Conservation (phyloP, 1,284 basidiomycete species). For the Cryptococcus sp. region DNA sequence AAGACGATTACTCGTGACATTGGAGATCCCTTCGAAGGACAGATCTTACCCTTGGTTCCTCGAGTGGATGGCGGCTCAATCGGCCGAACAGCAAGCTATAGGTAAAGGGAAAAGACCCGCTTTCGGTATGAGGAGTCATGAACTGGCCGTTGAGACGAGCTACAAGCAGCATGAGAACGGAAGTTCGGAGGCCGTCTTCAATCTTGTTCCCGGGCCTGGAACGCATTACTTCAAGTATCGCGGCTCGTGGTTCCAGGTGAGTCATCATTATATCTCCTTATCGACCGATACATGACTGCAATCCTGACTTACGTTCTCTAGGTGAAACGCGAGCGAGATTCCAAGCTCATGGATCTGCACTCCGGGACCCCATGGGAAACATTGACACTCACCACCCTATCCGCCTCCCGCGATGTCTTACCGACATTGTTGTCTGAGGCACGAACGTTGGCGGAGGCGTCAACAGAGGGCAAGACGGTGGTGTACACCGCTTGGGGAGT, state of each 20-base stretch:
- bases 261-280: conserved; percentile 22
- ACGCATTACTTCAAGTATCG: conserved; percentile 89
- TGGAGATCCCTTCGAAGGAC: conserved; percentile 97
- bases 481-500: conserved; percentile 96
- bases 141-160: conserved; percentile 90
- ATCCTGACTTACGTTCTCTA: conserved; percentile 42
- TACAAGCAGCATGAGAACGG: conserved; percentile 88
- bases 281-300: not conserved
- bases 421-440: conserved; percentile 82
- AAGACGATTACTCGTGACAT: conserved; percentile 85
- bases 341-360: conserved; percentile 84
- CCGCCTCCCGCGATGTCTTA: conserved; percentile 79
- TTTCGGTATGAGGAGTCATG: conserved; percentile 75
- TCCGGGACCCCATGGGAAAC: conserved; percentile 97
- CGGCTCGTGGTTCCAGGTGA: conserved; percentile 85
- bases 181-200: conserved; percentile 81
- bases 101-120: conserved; percentile 22
- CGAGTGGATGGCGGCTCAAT: conserved; percentile 79
- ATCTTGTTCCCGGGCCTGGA: conserved; percentile 92
- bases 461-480: conserved; percentile 90
- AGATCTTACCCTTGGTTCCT: conserved; percentile 96
- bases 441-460: conserved; percentile 78
- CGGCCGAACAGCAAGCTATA: conserved; percentile 7
- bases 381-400: conserved; percentile 89
- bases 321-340: conserved; percentile 92